Percentiles rank a stretch among this genome's conserved stretches.
phyloP scores from a whole-genome alignment of 768 basidiomycete species.

The Russula compacta region DNA sequence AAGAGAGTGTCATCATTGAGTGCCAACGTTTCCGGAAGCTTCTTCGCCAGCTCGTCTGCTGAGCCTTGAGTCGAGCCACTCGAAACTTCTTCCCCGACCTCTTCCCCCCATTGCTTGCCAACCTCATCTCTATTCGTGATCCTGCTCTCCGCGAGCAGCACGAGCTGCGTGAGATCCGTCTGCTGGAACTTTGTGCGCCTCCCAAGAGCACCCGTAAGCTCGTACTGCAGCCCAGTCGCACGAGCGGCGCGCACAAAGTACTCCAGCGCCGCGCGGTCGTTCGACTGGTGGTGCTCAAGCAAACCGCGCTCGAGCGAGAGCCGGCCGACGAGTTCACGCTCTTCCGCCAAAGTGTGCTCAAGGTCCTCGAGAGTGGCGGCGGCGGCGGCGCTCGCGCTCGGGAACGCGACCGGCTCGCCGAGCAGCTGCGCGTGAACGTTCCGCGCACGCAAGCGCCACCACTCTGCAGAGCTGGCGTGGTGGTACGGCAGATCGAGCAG shows the following conservation, averaged over 20 bases:
- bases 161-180: slow-evolving; percentile 77
- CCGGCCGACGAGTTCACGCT: slow-evolving; percentile 59
- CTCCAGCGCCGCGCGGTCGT: slow-evolving; percentile 71
- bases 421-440: slow-evolving; percentile 71
- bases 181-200: slow-evolving; percentile 92
- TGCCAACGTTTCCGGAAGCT: slow-evolving; percentile 66
- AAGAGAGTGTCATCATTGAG: slow-evolving; percentile 96
- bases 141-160: slow-evolving; percentile 85
- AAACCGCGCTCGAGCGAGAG: slow-evolving; percentile 71
- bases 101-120: slow-evolving; percentile 3
- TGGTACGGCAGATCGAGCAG: slow-evolving; percentile 43
- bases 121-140: neutral
- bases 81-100: slow-evolving; percentile 1
- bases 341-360: slow-evolving; percentile 31
- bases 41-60: slow-evolving; percentile 22
- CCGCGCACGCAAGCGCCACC: slow-evolving; percentile 80
- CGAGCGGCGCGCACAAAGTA: slow-evolving; percentile 70
- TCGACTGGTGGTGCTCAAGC: slow-evolving; percentile 62
- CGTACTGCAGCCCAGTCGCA: slow-evolving; percentile 74
- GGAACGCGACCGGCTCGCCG: slow-evolving; percentile 69
- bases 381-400: slow-evolving; percentile 35
- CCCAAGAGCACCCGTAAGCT: slow-evolving; percentile 87
- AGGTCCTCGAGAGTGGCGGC: slow-evolving; percentile 41
- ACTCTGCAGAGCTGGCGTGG: slow-evolving; percentile 41
- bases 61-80: slow-evolving; percentile 42